A percentile compares a stretch with the other conserved stretches of the same genome.
Conservation (phyloP, 2,329 filamentous ascomycete genomes). For the Stagonosporopsis vannaccii region DNA sequence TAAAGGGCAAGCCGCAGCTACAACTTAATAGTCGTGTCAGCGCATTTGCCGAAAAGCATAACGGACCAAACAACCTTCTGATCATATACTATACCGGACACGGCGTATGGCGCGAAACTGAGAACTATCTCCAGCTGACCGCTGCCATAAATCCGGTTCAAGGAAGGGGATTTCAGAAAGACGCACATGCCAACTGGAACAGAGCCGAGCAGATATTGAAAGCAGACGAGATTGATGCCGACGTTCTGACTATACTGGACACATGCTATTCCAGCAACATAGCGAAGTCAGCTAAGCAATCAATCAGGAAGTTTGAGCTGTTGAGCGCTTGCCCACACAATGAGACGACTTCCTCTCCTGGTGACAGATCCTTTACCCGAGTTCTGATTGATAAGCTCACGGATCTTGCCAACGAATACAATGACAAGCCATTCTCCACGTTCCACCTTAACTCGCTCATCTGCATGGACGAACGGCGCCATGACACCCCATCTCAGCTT, state of each 20-base stretch:
- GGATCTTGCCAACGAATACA: constrained; percentile 28
- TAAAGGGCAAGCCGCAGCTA: constrained; percentile 42
- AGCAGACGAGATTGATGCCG: constrained; percentile 39
- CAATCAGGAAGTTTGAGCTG: constrained; percentile 42
- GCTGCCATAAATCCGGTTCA: constrained; percentile 22
- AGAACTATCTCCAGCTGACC: constrained; percentile 37
- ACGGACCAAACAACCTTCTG: constrained; percentile 43
- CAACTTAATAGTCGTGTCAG: constrained; percentile 42
- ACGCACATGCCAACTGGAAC: constrained; percentile 46
- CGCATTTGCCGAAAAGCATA: constrained; percentile 37
- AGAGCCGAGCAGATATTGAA: constrained; percentile 40
- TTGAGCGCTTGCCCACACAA: constrained; percentile 42
- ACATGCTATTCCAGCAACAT: constrained; percentile 50
- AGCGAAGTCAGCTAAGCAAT: constrained; percentile 35
- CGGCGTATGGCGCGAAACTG: constrained; percentile 34
- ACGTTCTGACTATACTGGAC: constrained; percentile 50
- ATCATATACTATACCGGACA: constrained; percentile 53
- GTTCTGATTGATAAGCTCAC: constrained; percentile 43
- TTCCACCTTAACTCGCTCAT: constrained; percentile 40
- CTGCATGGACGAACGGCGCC: constrained; percentile 32
- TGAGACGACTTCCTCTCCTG: constrained; percentile 38
- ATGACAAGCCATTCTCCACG: constrained; percentile 39
- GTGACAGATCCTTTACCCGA: constrained; percentile 43
- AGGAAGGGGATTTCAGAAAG: constrained; percentile 32
- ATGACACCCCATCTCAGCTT: constrained; percentile 36